Evolutionary conservation across 306 rosid species (phyloP).

Genomic region (Quercus aquifolioides): DNA sequence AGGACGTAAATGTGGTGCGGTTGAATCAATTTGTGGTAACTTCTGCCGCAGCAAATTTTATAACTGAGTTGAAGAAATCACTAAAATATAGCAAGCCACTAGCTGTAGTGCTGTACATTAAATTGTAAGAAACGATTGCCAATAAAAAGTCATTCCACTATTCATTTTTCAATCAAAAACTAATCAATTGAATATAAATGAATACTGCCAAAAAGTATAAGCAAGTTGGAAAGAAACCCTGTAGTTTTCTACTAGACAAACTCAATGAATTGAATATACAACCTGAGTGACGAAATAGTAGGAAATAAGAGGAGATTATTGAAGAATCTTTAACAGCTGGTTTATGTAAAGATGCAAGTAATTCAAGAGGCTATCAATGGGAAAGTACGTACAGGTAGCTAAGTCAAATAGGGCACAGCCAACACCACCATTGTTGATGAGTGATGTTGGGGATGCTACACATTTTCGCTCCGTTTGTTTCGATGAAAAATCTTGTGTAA

Average conservation of each 20-base stretch:
- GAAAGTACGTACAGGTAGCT: not conserved
- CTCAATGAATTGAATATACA: not conserved
- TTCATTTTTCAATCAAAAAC: not conserved
- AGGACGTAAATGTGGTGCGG: no score
- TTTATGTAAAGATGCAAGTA: not conserved
- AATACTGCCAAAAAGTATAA: not conserved
- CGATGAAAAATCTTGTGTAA: no score
- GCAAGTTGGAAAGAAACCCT: not conserved
- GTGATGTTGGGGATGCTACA: no score
- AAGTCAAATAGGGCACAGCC: not conserved
- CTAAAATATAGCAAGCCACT: no score
- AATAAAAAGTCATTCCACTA: not conserved
- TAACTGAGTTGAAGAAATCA: no score
- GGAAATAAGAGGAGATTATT: not conserved
- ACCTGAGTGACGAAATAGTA: not conserved
- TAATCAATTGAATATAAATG: not conserved
- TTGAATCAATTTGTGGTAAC: no score
- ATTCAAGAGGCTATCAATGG: not conserved
- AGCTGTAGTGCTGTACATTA: no score
- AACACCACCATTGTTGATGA: not conserved
- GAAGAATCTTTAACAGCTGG: not conserved
- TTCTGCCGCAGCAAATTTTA: no score
- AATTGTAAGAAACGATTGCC: no score
- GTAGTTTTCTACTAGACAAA: not conserved
- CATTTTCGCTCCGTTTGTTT: no score